Evolutionary conservation across 1,139 yeast genomes (phyloP).

Genomic region (Nakaseomyces bracarensis): DNA sequence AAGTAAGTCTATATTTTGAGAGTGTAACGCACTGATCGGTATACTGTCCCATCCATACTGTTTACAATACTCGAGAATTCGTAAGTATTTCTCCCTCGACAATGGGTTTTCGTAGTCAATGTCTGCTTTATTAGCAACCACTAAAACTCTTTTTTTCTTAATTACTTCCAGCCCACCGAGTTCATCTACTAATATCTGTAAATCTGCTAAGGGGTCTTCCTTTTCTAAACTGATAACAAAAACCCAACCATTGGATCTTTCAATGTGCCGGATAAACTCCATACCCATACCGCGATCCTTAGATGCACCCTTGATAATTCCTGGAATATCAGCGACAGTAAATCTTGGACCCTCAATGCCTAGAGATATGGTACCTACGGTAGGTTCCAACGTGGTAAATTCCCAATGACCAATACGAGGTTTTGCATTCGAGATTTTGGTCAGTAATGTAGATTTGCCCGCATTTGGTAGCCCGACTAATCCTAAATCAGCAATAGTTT

Average conservation of each 20-base stretch:
- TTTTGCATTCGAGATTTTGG: slow-evolving; percentile 83
- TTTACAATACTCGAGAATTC: slow-evolving; percentile 39
- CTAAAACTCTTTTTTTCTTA: slow-evolving; percentile 48
- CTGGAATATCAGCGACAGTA: slow-evolving; percentile 96
- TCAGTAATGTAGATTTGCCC: slow-evolving; percentile 80
- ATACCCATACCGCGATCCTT: slow-evolving; percentile 87
- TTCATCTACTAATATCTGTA: slow-evolving; percentile 55
- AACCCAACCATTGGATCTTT: slow-evolving; percentile 80
- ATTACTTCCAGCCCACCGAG: slow-evolving; percentile 53
- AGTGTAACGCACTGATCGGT: slow-evolving; percentile 75
- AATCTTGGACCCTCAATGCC: slow-evolving; percentile 65
- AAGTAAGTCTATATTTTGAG: slow-evolving; percentile 64
- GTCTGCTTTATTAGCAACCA: slow-evolving; percentile 92
- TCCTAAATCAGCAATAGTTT: slow-evolving; percentile 85
- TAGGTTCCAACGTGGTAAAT: slow-evolving; percentile 87
- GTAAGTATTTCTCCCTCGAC: slow-evolving; percentile 39
- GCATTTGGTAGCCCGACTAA: slow-evolving; percentile 94
- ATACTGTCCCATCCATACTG: slow-evolving; percentile 54
- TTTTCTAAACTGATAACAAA: slow-evolving; percentile 74
- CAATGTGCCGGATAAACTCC: slow-evolving; percentile 85
- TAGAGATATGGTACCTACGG: slow-evolving; percentile 74
- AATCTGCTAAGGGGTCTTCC: slow-evolving; percentile 53
- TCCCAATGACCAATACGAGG: slow-evolving; percentile 97
- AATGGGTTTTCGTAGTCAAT: slow-evolving; percentile 36
- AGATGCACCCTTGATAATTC: slow-evolving; percentile 81